A percentile compares a stretch with the other conserved stretches of the same genome.
Conservation (phyloP, 2,329 filamentous ascomycete genomes). For the Microcyclospora pomicola region DNA sequence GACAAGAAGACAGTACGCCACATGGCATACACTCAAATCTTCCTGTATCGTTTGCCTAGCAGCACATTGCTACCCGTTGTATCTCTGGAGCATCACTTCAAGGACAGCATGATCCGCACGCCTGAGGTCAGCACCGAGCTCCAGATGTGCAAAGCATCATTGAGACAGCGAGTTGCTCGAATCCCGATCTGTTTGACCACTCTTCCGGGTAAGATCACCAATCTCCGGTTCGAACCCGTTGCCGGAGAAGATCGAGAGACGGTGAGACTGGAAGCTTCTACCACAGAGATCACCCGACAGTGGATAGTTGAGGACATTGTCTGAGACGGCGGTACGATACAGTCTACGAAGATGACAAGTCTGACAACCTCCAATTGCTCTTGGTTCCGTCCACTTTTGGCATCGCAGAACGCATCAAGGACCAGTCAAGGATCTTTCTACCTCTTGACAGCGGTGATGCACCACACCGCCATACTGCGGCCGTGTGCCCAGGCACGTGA, state of each 20-base stretch:
- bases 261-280: conserved; percentile 11
- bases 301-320: conserved; percentile 13
- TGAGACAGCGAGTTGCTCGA: conserved; percentile 10
- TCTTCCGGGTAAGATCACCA: conserved; percentile 13
- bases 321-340: no score
- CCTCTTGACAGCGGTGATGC: conserved; percentile 9
- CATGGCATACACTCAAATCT: conserved; percentile 14
- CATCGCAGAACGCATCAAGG: conserved; percentile 14
- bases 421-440: conserved; percentile 17
- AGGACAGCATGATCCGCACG: conserved; percentile 6
- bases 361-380: conserved; percentile 26
- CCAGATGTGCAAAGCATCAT: background rate
- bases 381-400: conserved; percentile 21
- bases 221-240: conserved; percentile 10
- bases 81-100: background rate
- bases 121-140: conserved; percentile 2
- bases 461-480: conserved; percentile 14
- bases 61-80: background rate
- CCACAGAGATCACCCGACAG: conserved; percentile 11
- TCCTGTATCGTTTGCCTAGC: conserved; percentile 18
- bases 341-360: conserved; percentile 21
- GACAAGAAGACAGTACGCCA: conserved; percentile 18
- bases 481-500: no score
- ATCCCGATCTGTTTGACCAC: conserved; percentile 18
- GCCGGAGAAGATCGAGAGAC: conserved; percentile 3